A percentile compares a stretch with the other conserved stretches of the same genome.
Evolutionary conservation across 2,329 filamentous ascomycete genomes (phyloP).

Genomic region (Mollisiaceae sp.): DNA sequence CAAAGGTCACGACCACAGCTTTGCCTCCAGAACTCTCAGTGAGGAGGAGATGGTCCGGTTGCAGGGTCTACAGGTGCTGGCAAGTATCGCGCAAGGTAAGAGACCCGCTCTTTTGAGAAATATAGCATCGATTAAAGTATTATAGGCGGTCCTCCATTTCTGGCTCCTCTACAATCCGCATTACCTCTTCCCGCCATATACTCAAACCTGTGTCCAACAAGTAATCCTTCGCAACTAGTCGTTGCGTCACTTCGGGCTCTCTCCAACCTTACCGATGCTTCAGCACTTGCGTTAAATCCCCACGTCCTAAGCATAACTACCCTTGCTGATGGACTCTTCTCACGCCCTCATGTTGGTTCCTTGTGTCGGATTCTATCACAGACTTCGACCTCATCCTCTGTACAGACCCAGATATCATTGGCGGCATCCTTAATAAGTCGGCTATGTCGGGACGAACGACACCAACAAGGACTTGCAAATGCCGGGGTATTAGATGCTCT

Average conservation of each 20-base stretch:
- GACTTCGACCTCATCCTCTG: conserved; percentile 54
- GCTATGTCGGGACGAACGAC: conserved; percentile 70
- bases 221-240: conserved; percentile 69
- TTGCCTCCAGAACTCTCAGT: conserved; percentile 47
- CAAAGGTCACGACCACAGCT: conserved; percentile 54
- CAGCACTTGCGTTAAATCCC: conserved; percentile 58
- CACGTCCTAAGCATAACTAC: conserved; percentile 53
- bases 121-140: conserved; percentile 23
- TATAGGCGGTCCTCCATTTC: conserved; percentile 78
- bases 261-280: conserved; percentile 71
- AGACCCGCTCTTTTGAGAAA: conserved; percentile 1
- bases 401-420: conserved; percentile 66
- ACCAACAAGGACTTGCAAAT: conserved; percentile 74
- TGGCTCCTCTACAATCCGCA: conserved; percentile 73
- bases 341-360: conserved; percentile 62
- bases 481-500: conserved; percentile 79
- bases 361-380: conserved; percentile 70
- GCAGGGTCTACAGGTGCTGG: conserved; percentile 83
- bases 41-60: conserved; percentile 72
- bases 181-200: conserved; percentile 73
- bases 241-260: conserved; percentile 77
- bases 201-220: conserved; percentile 67
- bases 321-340: conserved; percentile 71
- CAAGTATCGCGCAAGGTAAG: conserved; percentile 83
- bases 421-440: conserved; percentile 60